Conservation (phyloP, 371 early-diverging fungal species). For the Mucor plumbeus region DNA sequence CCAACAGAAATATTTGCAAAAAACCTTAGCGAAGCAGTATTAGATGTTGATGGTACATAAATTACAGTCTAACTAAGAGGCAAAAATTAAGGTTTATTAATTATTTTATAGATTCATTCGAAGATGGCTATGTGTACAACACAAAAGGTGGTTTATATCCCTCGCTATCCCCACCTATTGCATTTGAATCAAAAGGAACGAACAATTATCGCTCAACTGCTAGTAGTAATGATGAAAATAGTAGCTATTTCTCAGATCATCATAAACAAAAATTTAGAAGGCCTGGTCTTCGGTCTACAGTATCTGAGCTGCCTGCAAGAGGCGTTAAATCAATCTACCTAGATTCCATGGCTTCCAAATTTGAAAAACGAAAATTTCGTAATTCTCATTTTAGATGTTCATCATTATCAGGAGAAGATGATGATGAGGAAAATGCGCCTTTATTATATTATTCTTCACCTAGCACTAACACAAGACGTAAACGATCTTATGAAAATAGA, state of each 20-base stretch:
- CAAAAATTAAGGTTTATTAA: not conserved
- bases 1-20: constrained; percentile 54
- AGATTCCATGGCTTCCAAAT: constrained; percentile 13
- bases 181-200: not conserved
- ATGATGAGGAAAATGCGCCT: constrained; percentile 29
- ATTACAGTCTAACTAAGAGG: not conserved
- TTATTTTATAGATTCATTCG: constrained; percentile 41
- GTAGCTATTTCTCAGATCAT: constrained; percentile 18
- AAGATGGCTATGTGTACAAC: constrained; percentile 47
- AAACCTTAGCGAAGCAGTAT: constrained; percentile 52
- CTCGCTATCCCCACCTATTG: constrained; percentile 27
- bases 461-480: not conserved
- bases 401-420: constrained; percentile 22
- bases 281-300: constrained; percentile 44
- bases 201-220: not conserved
- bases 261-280: constrained; percentile 29
- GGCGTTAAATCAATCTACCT: constrained; percentile 27
- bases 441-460: constrained; percentile 24
- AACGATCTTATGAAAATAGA: not conserved
- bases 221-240: constrained; percentile 10
- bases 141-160: constrained; percentile 26
- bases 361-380: constrained; percentile 7
- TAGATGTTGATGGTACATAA: constrained; percentile 47
- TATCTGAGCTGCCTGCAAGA: constrained; percentile 44
- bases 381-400: constrained; percentile 9